Percentiles rank a stretch among this genome's conserved stretches.
phyloP scores from a whole-genome alignment of 208 protist genomes.

The Acanthamoeba healyi region DNA sequence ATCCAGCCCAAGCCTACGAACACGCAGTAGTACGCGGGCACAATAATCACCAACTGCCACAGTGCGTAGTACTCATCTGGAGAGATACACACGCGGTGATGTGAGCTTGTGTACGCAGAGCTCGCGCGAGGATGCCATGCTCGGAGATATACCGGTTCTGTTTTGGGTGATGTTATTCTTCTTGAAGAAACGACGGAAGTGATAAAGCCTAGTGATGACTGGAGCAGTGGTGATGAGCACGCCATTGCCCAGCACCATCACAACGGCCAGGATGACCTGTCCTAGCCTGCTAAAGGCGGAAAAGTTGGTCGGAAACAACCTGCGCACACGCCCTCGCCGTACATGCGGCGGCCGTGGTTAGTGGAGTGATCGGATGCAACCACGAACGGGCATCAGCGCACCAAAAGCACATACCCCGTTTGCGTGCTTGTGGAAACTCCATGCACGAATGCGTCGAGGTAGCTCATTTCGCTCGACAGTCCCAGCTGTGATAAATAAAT shows the following conservation, averaged over 20 bases:
- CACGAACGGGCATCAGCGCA: too few relatives aligned
- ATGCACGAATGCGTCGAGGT: slow-evolving; percentile 1
- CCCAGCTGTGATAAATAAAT: slow-evolving; percentile 37
- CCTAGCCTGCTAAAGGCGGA: neutral
- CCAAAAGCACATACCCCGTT: too few relatives aligned
- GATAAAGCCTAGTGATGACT: neutral
- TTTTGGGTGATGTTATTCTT: neutral
- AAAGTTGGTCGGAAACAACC: neutral
- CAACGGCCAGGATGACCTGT: neutral
- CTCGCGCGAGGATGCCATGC: too few relatives aligned
- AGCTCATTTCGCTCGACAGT: neutral
- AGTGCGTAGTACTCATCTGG: slow-evolving; percentile 64
- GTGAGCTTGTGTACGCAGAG: too few relatives aligned
- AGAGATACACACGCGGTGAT: neutral
- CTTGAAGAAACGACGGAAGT: neutral
- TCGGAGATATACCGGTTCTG: too few relatives aligned
- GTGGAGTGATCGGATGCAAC: too few relatives aligned
- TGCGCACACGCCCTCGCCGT: too few relatives aligned
- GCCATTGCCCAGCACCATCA: slow-evolving; percentile 10
- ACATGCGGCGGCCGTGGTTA: too few relatives aligned
- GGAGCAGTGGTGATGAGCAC: neutral
- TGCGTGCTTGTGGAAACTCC: neutral
- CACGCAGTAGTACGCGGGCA: neutral
- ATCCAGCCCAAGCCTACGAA: neutral
- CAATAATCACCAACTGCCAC: slow-evolving; percentile 37